Evolutionary conservation across 2,329 filamentous ascomycete genomes (phyloP).

Genomic region (Penicillium capsulatum): DNA sequence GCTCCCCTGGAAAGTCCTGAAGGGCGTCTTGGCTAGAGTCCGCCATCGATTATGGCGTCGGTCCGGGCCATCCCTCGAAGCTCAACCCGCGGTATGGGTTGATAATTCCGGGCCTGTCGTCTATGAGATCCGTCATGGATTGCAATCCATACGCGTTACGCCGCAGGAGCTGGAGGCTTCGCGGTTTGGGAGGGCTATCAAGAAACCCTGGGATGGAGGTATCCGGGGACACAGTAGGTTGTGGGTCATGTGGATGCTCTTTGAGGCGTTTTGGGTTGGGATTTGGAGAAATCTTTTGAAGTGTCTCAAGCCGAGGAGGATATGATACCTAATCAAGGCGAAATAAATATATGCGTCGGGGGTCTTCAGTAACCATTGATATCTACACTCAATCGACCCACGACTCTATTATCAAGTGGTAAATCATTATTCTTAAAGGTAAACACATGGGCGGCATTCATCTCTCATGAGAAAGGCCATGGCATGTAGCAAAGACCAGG

Average conservation of each 20-base stretch:
- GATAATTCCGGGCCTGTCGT: constrained; percentile 17
- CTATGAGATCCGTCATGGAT: constrained; percentile 18
- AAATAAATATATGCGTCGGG: not conserved
- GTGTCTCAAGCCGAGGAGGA: constrained; percentile 3
- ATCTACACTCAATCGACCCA: no score
- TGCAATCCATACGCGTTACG: constrained; percentile 12
- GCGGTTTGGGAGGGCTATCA: constrained; percentile 15
- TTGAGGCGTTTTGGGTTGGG: constrained; percentile 15
- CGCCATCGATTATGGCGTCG: constrained; percentile 14
- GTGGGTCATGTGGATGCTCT: constrained; percentile 9
- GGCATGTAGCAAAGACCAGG: no score
- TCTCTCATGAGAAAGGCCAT: no score
- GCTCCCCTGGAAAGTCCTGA: constrained; percentile 14
- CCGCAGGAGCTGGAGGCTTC: constrained; percentile 14
- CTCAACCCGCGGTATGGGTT: constrained; percentile 15
- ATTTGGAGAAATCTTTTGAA: constrained; percentile 10
- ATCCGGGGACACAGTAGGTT: constrained; percentile 2
- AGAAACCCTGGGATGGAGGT: constrained; percentile 17
- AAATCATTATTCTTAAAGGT: no score
- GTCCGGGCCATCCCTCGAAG: constrained; percentile 4
- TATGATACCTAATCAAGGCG: no score
- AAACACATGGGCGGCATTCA: no score
- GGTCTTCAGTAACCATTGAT: not conserved
- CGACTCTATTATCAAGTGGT: no score
- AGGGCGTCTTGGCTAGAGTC: constrained; percentile 7